phyloP scores from a whole-genome alignment of 2,329 filamentous ascomycete genomes.

The Neonectria ditissima region DNA sequence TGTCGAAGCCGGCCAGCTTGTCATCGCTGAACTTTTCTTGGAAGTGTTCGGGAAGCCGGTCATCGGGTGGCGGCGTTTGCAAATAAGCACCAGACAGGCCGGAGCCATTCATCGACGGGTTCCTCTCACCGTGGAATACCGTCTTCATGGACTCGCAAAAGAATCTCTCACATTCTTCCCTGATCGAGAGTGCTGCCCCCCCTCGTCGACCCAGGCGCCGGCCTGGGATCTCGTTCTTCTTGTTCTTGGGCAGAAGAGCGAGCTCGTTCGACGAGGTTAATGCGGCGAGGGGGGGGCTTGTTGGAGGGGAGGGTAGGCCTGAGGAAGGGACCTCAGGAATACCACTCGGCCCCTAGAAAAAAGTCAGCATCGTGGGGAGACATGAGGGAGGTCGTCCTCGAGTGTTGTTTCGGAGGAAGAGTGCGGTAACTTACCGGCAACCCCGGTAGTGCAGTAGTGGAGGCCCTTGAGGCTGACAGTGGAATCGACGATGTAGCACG shows the following conservation, averaged over 20 bases:
- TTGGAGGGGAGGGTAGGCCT: conserved; percentile 85
- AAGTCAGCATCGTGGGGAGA: conserved; percentile 30
- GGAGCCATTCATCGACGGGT: conserved; percentile 80
- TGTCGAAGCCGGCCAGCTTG: conserved; percentile 49
- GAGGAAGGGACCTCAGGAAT: conserved; percentile 91
- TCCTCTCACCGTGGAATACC: conserved; percentile 97
- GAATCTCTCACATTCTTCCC: conserved; percentile 99
- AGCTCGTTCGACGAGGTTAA: conserved; percentile 76
- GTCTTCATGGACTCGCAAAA: conserved; percentile 96
- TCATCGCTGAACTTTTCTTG: conserved; percentile 46
- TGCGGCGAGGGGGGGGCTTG: conserved; percentile 90
- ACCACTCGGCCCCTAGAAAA: conserved; percentile 82
- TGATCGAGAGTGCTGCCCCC: conserved; percentile 96
- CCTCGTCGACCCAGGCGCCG: conserved; percentile 70
- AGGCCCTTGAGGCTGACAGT: conserved; percentile 81
- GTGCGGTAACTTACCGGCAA: conserved; percentile 70
- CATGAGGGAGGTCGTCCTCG: background rate
- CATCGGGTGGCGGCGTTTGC: conserved; percentile 66
- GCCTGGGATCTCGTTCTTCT: conserved; percentile 57
- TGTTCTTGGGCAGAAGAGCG: conserved; percentile 70
- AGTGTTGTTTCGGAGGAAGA: conserved; percentile 1
- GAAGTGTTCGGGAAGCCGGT: conserved; percentile 54
- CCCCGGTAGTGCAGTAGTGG: conserved; percentile 96
- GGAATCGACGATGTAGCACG: conserved; percentile 87
- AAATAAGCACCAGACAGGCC: conserved; percentile 81